phyloP scores from a whole-genome alignment of 2,329 filamentous ascomycete genomes.

The Paracorniculantispora psalliotae region DNA sequence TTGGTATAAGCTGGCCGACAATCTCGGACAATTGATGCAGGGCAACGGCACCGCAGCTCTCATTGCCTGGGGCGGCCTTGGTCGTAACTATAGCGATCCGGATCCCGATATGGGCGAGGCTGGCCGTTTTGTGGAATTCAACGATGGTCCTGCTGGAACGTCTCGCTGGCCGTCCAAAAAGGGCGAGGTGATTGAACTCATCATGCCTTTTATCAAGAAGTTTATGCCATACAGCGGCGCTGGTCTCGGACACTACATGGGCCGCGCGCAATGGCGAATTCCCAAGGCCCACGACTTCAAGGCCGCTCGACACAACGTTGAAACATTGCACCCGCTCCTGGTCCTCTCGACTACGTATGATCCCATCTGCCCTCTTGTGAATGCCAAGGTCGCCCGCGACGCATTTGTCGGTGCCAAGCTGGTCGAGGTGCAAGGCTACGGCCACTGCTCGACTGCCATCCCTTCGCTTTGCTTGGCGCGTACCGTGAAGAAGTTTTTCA shows the following conservation, averaged over 20 bases:
- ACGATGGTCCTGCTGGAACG: constrained; percentile 23
- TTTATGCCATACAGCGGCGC: constrained; percentile 25
- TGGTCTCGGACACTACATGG: constrained; percentile 25
- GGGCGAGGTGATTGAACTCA: constrained; percentile 26
- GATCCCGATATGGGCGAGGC: constrained; percentile 20
- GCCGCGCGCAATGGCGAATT: constrained; percentile 27
- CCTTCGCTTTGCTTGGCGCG: constrained; percentile 32
- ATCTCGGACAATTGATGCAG: constrained; percentile 29
- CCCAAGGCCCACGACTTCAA: constrained; percentile 26
- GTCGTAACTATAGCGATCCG: constrained; percentile 7
- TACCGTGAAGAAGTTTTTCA: constrained; percentile 33
- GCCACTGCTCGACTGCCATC: constrained; percentile 36
- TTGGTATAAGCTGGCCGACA: constrained; percentile 33
- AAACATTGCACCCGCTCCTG: constrained; percentile 28
- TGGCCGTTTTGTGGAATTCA: constrained; percentile 22
- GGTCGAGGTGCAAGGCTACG: constrained; percentile 38
- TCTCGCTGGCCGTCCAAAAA: constrained; percentile 26
- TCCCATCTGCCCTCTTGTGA: constrained; percentile 48
- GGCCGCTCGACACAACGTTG: constrained; percentile 26
- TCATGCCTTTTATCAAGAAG: constrained; percentile 29
- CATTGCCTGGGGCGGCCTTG: constrained; percentile 21
- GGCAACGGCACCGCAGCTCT: constrained; percentile 37
- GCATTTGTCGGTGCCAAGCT: constrained; percentile 34
- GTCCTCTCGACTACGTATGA: constrained; percentile 30
- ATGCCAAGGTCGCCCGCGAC: constrained; percentile 31